phyloP scores from a whole-genome alignment of 2,329 filamentous ascomycete genomes.

The Dactylellina drechsleri region DNA sequence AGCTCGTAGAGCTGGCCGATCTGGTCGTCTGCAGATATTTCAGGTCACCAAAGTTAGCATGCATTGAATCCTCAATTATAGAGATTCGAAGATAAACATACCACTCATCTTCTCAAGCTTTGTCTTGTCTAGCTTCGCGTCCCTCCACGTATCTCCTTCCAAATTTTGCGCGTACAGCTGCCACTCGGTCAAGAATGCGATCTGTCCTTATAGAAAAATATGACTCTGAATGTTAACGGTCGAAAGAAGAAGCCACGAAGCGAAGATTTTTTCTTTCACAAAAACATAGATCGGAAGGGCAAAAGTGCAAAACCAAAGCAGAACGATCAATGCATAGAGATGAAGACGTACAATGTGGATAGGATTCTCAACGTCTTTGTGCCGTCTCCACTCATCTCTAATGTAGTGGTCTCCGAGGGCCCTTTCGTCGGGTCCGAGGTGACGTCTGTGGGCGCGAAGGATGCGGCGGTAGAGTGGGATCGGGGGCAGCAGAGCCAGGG shows the following conservation, averaged over 20 bases:
- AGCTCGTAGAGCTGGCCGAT: slow-evolving; percentile 92
- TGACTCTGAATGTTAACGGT: no score
- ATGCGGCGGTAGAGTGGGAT: slow-evolving; percentile 89
- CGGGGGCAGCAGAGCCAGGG: slow-evolving; percentile 80
- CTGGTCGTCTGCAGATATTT: slow-evolving; percentile 76
- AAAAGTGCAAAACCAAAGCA: neutral
- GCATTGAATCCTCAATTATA: neutral
- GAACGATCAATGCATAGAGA: neutral
- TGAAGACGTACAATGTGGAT: slow-evolving; percentile 76
- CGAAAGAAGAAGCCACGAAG: no score
- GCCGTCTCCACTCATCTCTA: slow-evolving; percentile 89
- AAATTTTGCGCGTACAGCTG: slow-evolving; percentile 92
- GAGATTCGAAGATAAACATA: slow-evolving; percentile 65
- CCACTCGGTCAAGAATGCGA: slow-evolving; percentile 96
- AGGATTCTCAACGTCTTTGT: slow-evolving; percentile 85
- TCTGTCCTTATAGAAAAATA: slow-evolving; percentile 65
- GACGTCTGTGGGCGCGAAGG: slow-evolving; percentile 83
- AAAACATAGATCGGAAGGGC: neutral
- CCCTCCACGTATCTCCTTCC: slow-evolving; percentile 86
- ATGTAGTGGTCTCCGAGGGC: slow-evolving; percentile 90
- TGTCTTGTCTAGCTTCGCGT: slow-evolving; percentile 80
- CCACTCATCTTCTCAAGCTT: slow-evolving; percentile 96
- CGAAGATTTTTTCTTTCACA: neutral
- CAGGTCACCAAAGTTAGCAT: neutral
- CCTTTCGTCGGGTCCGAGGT: slow-evolving; percentile 77